A percentile compares a stretch with the other conserved stretches of the same genome.
These are phyloP conservation scores for Dispira parvispora DNA, from an alignment of 192 early-diverging fungal species.

Conservation along the genomic window DNA sequence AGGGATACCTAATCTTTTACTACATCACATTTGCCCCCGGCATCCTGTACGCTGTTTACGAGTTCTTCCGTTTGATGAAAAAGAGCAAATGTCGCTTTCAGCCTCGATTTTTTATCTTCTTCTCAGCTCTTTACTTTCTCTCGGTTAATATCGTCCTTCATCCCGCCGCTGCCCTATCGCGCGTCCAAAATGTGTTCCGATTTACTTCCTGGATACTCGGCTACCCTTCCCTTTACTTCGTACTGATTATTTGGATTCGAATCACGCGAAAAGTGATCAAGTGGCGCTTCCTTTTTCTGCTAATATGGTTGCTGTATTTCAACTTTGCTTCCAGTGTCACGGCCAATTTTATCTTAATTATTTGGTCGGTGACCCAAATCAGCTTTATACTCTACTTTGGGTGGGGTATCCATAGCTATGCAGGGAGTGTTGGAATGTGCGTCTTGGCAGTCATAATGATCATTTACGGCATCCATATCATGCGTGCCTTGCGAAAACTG, in stretches of 20 bases:
- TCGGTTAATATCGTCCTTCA: not conserved
- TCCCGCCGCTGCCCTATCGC: conserved; percentile 4
- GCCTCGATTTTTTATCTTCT: conserved; percentile 10
- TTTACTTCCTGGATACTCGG: conserved; percentile 2
- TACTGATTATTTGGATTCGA: conserved; percentile 8
- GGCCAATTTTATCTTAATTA: conserved; percentile 5
- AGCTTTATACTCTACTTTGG: not conserved
- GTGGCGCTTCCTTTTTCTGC: not conserved
- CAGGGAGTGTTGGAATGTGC: not conserved
- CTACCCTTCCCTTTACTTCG: conserved; percentile 1
- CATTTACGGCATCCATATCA: conserved; percentile 1
- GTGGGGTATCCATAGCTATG: conserved; percentile 10
- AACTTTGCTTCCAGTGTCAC: not conserved
- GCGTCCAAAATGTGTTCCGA: conserved; percentile 8
- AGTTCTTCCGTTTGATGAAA: conserved; percentile 5
- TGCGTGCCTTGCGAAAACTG: conserved; percentile 3
- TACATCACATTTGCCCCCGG: not conserved
- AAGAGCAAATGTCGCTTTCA: conserved; percentile 11
- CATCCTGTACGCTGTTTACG: conserved; percentile 9
- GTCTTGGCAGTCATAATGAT: not conserved
- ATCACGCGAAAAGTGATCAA: conserved; percentile 5
- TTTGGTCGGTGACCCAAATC: conserved; percentile 1
- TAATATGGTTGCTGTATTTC: conserved; percentile 1
- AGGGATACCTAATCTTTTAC: not conserved
- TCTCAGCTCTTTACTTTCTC: conserved; percentile 2